phyloP scores from a whole-genome alignment of 2,329 filamentous ascomycete genomes.

The Dryadomyces sulphureus region DNA sequence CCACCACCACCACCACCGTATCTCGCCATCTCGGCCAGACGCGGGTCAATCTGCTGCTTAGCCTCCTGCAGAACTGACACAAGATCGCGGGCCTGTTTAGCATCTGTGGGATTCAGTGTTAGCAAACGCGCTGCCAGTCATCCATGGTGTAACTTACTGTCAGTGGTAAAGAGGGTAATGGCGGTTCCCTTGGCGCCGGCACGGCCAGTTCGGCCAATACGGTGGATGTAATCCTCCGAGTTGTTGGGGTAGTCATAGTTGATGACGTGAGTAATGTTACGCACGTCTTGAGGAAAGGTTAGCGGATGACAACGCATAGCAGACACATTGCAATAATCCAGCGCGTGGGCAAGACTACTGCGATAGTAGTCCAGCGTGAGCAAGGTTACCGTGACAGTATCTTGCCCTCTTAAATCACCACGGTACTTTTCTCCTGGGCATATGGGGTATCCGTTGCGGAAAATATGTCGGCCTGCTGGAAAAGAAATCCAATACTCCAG shows the following conservation, averaged over 20 bases:
- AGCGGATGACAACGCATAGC: conserved; percentile 43
- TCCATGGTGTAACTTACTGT: conserved; percentile 51
- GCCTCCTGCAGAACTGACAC: conserved; percentile 85
- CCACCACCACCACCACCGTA: conserved; percentile 74
- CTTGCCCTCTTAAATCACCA: conserved; percentile 32
- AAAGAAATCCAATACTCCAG: conserved; percentile 34
- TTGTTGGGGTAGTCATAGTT: conserved; percentile 99
- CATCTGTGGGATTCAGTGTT: conserved; percentile 36
- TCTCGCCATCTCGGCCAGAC: conserved; percentile 88
- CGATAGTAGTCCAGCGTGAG: no score
- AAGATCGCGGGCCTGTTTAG: conserved; percentile 93
- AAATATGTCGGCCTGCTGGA: conserved; percentile 34
- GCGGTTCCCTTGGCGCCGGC: conserved; percentile 90
- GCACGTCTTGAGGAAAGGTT: conserved; percentile 89
- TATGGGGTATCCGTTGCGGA: conserved; percentile 47
- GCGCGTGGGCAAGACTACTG: conserved; percentile 28
- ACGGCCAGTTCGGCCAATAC: conserved; percentile 90
- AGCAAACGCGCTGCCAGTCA: background rate
- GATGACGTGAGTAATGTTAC: conserved; percentile 98
- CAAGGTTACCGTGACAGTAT: conserved; percentile 26
- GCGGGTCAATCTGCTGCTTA: conserved; percentile 95
- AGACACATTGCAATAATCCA: conserved; percentile 47
- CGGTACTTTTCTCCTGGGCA: conserved; percentile 37
- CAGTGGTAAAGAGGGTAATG: conserved; percentile 97
- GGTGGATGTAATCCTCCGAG: conserved; percentile 95